Evolutionary conservation across 345 rosid genomes (phyloP).

Genomic region (Populus simonii): DNA sequence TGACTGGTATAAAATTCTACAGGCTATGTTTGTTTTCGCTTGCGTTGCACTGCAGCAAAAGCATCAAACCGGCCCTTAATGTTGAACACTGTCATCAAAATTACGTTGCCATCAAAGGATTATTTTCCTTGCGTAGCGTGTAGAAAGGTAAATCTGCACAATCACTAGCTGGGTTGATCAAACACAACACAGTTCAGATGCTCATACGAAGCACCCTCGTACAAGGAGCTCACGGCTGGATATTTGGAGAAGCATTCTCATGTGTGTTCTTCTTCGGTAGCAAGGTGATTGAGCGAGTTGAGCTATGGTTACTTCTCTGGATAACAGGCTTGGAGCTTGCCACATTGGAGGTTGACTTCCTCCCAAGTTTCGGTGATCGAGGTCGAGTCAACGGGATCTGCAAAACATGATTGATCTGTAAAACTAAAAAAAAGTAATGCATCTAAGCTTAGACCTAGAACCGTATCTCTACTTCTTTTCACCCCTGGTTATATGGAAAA

Average conservation of each 20-base stretch:
- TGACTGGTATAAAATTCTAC: neutral
- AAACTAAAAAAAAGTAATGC: neutral
- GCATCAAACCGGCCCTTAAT: too few species aligned
- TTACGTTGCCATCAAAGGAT: neutral
- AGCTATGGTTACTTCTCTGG: slow-evolving; percentile 34
- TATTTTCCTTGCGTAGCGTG: slow-evolving; percentile 6
- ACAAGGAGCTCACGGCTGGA: slow-evolving; percentile 28
- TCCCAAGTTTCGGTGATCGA: slow-evolving; percentile 47
- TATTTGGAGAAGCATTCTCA: slow-evolving; percentile 75
- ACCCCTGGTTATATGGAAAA: neutral
- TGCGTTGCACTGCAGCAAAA: too few species aligned
- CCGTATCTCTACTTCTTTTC: neutral
- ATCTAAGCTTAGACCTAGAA: neutral
- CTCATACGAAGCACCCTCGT: neutral
- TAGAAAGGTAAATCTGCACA: slow-evolving; percentile 7
- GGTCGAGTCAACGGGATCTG: slow-evolving; percentile 44
- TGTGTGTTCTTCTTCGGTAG: slow-evolving; percentile 41
- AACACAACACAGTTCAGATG: neutral
- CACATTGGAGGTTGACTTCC: slow-evolving; percentile 34
- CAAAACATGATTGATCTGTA: slow-evolving; percentile 17
- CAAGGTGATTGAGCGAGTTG: slow-evolving; percentile 29
- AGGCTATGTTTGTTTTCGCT: too few species aligned
- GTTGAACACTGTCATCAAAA: neutral
- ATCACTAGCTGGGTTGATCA: neutral
- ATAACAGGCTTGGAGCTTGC: slow-evolving; percentile 28